Percentiles rank a stretch among this genome's conserved stretches.
Conservation (phyloP, 2,329 filamentous ascomycete genomes). For the Trichophyton mentagrophytes region DNA sequence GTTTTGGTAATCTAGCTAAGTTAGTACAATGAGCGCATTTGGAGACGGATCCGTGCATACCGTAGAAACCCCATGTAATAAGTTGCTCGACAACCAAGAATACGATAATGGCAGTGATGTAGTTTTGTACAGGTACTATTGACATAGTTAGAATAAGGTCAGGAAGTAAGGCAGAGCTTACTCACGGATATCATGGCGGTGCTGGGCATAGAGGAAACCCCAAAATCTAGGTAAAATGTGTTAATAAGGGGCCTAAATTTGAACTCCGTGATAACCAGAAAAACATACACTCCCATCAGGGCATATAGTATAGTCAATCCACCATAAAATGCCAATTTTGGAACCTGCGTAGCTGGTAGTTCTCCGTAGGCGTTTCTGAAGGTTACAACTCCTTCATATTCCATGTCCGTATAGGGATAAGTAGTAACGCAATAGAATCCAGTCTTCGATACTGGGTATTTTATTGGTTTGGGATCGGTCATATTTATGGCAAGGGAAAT, state of each 20-base stretch:
- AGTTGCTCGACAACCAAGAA: constrained; percentile 94
- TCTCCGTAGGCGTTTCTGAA: constrained; percentile 96
- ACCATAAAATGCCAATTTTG: constrained; percentile 94
- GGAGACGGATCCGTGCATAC: constrained; percentile 33
- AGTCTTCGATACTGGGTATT: constrained; percentile 76
- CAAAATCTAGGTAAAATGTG: constrained; percentile 49
- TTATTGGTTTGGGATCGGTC: constrained; percentile 56
- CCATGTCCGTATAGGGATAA: constrained; percentile 48
- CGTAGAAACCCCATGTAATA: constrained; percentile 97
- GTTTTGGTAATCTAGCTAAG: constrained; percentile 67
- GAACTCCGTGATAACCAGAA: background rate
- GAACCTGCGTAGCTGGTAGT: constrained; percentile 85
- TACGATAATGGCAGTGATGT: constrained; percentile 90
- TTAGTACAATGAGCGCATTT: constrained; percentile 22
- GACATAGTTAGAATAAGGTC: constrained; percentile 21
- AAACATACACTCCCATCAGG: constrained; percentile 56
- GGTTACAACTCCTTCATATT: constrained; percentile 71
- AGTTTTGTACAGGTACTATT: constrained; percentile 87
- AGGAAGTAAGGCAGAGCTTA: constrained; percentile 5
- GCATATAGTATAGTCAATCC: constrained; percentile 89
- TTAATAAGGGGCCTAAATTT: background rate
- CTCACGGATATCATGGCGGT: constrained; percentile 77
- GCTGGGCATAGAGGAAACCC: constrained; percentile 91
- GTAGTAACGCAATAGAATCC: constrained; percentile 94
- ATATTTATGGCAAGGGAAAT: constrained; percentile 71